Base-by-base conservation (phyloP, 805 yeast species). In the Sungouiozyma ichnusensis region DNA sequence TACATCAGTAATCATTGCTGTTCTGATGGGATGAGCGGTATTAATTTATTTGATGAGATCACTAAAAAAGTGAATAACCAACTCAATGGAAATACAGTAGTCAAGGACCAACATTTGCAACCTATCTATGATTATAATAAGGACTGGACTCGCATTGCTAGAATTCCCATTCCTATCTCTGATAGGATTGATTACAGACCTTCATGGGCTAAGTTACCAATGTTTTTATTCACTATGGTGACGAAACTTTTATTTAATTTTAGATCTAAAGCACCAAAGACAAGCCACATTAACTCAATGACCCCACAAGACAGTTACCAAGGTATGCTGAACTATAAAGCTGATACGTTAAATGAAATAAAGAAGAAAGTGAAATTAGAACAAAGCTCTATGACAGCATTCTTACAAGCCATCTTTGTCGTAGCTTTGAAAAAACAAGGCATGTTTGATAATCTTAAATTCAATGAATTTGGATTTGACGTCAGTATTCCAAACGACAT, bases 1-100 rank as follows among this genome's bases (percentile, higher is more conserved):
- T 52, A 44, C 36, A 35, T 57, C 17, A 49, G 55, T 33, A 54
- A 57, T 33, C 62, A 57, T 41, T 47, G 51, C 37, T 41, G 44
- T 29, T 46, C 52, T 11, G 62, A 57, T 42, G 62, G 55, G 6
- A 43, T 40, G n/a, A 50, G 52, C 27, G 52, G 49, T 19, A 39
- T 48, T 2, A 51, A 53, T 39, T 39, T 57, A 20, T 48, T 54
- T 17, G 42, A 51, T 33, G 60, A 55, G 35, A 38, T 57, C n/a
- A 36, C 43, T 7, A 38, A 35, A 3, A 39, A 17, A 3, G 33
- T 54, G 15, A 46, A 46, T 33, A 16, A 39, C 4, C 27, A 24
- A 4, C 35, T 17, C 11, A 18, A 9, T 1, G 20, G 11, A 8
- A 17, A 24, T 15, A 20, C 33, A 15, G 4, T 20, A 2, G 15